Base-by-base conservation (phyloP, 176 grass and related monocot species). In the Leersia perrieri region DNA sequence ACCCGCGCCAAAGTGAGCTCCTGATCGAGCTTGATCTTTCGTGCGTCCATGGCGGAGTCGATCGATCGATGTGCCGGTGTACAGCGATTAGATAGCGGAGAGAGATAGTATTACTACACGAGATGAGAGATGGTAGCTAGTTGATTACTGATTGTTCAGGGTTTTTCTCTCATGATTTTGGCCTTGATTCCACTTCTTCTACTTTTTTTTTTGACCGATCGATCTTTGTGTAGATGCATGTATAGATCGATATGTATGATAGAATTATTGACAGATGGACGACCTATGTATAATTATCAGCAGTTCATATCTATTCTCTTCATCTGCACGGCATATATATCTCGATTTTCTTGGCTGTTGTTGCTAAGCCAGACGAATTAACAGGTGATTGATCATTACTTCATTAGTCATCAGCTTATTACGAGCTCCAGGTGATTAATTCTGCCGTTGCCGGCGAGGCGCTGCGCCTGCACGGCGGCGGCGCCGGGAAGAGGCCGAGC, bases 1-100 rank as follows among this genome's bases (percentile, higher is more conserved):
- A 89, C 89, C 22, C 85, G 94, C 33, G 77, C 82, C 11, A 89
- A 23, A 20, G 87, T 85, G 64, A 89, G 26, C 82, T 85, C 86
- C 13, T 87, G 67, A 47, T 69, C 79, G 34, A 29, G 41, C 22
- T 64, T 40, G 36, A 72, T 27, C 47, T 72, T 60, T 28, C 29
- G 47, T 60, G 66, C 47, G 26, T 5, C 47, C 51, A 65, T 76
- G 32, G 40, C 35, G 15, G 65, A 80, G 26, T 2, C 5, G 53
- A 60, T 32, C 32, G 69, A 18, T 2, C 5, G 53, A 60, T 32
- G n/a, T 31, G 36, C 28, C 51, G 42, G 63, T 53, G 60, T 29
- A 9, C 26, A 65, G 63, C 64, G 30, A 35, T 23, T 23, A 33
- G 6, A 29, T 20, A 44, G 49, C 49, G 55, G 25, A 45, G 4